Percentiles rank a stretch among this genome's conserved stretches.
phyloP scores from a whole-genome alignment of 768 basidiomycete species.

The Mrakia gelida region DNA sequence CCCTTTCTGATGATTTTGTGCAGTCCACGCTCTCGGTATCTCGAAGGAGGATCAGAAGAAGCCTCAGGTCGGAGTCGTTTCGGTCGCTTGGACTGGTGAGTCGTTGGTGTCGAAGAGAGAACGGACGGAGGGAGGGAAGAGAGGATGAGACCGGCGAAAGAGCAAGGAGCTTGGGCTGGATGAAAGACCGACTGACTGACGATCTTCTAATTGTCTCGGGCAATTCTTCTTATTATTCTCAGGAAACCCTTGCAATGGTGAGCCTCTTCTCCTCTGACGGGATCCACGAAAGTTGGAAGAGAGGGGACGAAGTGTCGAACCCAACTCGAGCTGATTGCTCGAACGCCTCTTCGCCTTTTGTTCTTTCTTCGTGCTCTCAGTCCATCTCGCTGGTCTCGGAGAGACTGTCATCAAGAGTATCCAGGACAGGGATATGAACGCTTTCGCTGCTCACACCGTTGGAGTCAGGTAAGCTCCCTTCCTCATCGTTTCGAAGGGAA shows the following conservation, averaged over 20 bases:
- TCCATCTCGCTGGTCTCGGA: slow-evolving; percentile 8
- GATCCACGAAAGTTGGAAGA: too few relatives aligned
- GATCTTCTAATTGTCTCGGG: neutral
- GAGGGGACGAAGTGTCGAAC: neutral
- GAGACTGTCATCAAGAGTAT: slow-evolving; percentile 1
- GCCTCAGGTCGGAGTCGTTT: slow-evolving; percentile 7
- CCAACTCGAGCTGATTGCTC: neutral
- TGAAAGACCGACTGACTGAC: neutral
- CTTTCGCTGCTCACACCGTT: slow-evolving; percentile 51
- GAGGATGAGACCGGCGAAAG: neutral
- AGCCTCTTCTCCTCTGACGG: neutral
- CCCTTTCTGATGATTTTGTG: neutral
- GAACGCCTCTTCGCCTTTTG: neutral
- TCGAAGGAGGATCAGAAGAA: slow-evolving; percentile 18
- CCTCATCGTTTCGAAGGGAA: neutral
- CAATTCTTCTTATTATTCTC: neutral
- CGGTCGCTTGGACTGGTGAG: neutral
- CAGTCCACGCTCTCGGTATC: slow-evolving; percentile 1
- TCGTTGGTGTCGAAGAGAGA: too few relatives aligned
- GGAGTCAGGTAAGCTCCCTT: slow-evolving; percentile 60
- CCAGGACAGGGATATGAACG: slow-evolving; percentile 1
- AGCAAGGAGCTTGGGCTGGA: neutral
- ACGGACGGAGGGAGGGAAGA: neutral
- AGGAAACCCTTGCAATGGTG: neutral
- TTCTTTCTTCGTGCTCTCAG: neutral